These are phyloP conservation scores for Trichoderma virens DNA, from an alignment of 495 filamentous ascomycete genomes.

Conservation along the genomic window DNA sequence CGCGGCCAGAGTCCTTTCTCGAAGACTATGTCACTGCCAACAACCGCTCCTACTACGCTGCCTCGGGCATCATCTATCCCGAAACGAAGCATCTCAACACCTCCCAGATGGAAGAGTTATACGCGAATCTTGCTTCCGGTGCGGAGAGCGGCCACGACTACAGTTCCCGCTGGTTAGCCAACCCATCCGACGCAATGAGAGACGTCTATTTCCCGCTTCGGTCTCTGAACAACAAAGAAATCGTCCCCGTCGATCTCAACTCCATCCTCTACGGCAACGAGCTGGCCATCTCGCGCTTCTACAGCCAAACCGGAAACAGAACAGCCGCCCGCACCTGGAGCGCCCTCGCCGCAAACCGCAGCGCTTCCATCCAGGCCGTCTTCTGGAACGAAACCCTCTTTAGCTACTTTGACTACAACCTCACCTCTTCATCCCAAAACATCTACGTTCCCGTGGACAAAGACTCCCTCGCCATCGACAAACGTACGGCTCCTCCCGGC, in stretches of 20 bases:
- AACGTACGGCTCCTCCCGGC: conserved; percentile 26
- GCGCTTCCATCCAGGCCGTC: conserved; percentile 35
- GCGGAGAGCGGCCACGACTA: conserved; percentile 46
- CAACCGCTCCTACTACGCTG: conserved; percentile 34
- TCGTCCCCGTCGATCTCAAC: conserved; percentile 41
- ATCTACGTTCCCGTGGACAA: conserved; percentile 31
- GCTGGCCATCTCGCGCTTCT: conserved; percentile 31
- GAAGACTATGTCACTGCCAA: conserved; percentile 41
- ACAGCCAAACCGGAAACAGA: conserved; percentile 24
- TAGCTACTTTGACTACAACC: conserved; percentile 46
- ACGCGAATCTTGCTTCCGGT: conserved; percentile 40
- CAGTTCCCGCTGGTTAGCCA: conserved; percentile 29
- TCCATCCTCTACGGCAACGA: conserved; percentile 45
- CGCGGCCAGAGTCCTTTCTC: conserved; percentile 41
- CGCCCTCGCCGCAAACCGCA: conserved; percentile 27
- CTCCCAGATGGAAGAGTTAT: conserved; percentile 30
- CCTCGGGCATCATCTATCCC: conserved; percentile 40
- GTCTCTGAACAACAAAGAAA: conserved; percentile 33
- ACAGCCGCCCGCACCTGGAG: conserved; percentile 25
- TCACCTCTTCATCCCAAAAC: conserved; percentile 34
- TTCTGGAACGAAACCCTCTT: conserved; percentile 41
- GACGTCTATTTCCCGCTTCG: conserved; percentile 46
- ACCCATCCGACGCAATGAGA: conserved; percentile 33
- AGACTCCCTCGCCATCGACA: conserved; percentile 26
- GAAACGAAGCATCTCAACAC: conserved; percentile 31